phyloP scores from a whole-genome alignment of 768 basidiomycete genomes.

The Hygrophoropsis aurantiaca region DNA sequence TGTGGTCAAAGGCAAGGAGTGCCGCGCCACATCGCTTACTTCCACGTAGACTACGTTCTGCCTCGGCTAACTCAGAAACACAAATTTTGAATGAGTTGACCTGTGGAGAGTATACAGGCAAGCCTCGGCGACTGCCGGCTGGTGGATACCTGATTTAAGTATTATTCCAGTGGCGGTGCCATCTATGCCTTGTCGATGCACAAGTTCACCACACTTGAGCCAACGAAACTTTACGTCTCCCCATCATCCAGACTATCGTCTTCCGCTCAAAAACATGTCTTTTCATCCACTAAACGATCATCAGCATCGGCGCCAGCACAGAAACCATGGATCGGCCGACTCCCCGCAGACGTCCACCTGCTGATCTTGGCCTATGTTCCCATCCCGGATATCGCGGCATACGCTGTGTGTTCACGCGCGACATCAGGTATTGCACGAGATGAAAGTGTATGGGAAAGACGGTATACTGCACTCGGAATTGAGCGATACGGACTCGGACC shows the following conservation, averaged over 20 bases:
- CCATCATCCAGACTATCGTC: slow-evolving; percentile 29
- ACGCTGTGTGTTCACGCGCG: slow-evolving; percentile 66
- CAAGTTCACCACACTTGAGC: slow-evolving; percentile 85
- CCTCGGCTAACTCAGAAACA: slow-evolving; percentile 1
- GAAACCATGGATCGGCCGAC: slow-evolving; percentile 60
- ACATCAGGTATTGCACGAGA: slow-evolving; percentile 62
- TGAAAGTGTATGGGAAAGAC: slow-evolving; percentile 75
- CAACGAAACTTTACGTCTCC: slow-evolving; percentile 53
- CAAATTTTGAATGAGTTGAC: too few relatives aligned
- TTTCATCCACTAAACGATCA: slow-evolving; percentile 8
- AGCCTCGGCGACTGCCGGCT: too few relatives aligned
- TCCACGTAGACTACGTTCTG: neutral
- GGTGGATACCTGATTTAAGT: too few relatives aligned
- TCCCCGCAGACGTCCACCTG: slow-evolving; percentile 78
- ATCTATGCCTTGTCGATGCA: too few relatives aligned
- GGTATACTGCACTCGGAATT: slow-evolving; percentile 64
- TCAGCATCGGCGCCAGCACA: slow-evolving; percentile 20
- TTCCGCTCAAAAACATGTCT: neutral
- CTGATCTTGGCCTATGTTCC: slow-evolving; percentile 73
- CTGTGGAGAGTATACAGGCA: too few relatives aligned
- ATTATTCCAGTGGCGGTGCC: too few relatives aligned
- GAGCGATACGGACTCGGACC: slow-evolving; percentile 42
- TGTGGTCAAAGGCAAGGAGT: neutral
- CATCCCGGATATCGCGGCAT: slow-evolving; percentile 77
- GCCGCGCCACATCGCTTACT: neutral